These are phyloP conservation scores for Penicillium antarcticum DNA, from an alignment of 495 filamentous ascomycete genomes.

Conservation along the genomic window DNA sequence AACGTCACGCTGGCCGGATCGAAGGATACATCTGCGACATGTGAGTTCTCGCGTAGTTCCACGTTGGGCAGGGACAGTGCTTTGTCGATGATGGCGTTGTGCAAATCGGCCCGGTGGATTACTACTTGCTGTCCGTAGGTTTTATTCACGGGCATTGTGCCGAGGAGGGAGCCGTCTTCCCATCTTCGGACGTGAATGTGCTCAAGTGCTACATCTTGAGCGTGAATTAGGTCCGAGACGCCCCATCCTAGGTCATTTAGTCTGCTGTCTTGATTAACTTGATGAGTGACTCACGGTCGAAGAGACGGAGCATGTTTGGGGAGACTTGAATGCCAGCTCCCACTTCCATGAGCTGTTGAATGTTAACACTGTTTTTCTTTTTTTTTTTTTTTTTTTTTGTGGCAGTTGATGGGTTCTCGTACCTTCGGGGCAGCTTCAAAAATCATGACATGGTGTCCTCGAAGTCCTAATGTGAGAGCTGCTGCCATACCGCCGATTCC, in stretches of 20 bases:
- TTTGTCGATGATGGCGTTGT: constrained; percentile 37
- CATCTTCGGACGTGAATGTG: constrained; percentile 43
- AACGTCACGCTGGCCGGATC: constrained; percentile 31
- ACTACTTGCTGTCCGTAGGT: constrained; percentile 40
- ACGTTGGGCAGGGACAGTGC: constrained; percentile 36
- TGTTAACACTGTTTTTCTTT: constrained; percentile 9
- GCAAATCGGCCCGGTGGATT: constrained; percentile 44
- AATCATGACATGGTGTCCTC: constrained; percentile 39
- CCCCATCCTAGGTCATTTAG: constrained; percentile 33
- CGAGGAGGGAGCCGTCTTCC: constrained; percentile 37
- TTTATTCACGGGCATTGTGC: constrained; percentile 39
- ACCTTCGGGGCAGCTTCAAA: constrained; percentile 40
- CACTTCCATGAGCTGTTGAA: constrained; percentile 50
- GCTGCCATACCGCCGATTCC: constrained; percentile 66
- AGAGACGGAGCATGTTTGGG: constrained; percentile 70
- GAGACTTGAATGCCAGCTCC: constrained; percentile 80
- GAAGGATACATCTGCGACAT: constrained; percentile 31
- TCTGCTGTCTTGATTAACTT: not conserved
- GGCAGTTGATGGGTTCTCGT: constrained; percentile 5
- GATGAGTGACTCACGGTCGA: constrained; percentile 46
- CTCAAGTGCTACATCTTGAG: constrained; percentile 37
- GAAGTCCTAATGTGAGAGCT: constrained; percentile 58
- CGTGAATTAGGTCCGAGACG: constrained; percentile 37
- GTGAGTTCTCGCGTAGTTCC: constrained; percentile 31
- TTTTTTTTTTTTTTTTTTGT: too few relatives aligned